phyloP scores from a whole-genome alignment of 176 grass and related monocot species.

The Calamus simplicifolius region DNA sequence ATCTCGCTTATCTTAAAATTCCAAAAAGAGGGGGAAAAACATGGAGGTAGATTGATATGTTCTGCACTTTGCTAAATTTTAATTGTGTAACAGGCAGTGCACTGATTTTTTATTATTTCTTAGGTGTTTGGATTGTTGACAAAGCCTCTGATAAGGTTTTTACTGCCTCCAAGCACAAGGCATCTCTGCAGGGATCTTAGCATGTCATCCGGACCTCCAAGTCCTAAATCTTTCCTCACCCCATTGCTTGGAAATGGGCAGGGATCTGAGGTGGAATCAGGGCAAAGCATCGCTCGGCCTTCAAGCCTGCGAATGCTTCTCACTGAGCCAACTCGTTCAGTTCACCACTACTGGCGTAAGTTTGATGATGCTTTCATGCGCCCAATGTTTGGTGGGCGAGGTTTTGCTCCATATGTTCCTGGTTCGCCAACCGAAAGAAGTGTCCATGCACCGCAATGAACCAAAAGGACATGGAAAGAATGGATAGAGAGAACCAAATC shows the following conservation, averaged over 20 bases:
- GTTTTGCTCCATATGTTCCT: constrained; percentile 61
- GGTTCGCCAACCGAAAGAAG: constrained; percentile 56
- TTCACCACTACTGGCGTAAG: constrained; percentile 85
- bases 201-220: constrained; percentile 46
- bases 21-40: too few relatives aligned
- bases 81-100: too few relatives aligned
- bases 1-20: too few relatives aligned
- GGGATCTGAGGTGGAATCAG: constrained; percentile 24
- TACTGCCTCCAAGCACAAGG: constrained; percentile 32
- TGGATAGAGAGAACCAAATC: too few relatives aligned
- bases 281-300: constrained; percentile 31
- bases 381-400: constrained; percentile 69
- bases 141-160: constrained; percentile 59
- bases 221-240: constrained; percentile 69
- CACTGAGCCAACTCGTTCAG: constrained; percentile 40
- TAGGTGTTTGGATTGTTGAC: constrained; percentile 93
- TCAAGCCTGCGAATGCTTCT: constrained; percentile 63
- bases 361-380: constrained; percentile 81
- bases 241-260: constrained; percentile 21
- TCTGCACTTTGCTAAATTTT: too few relatives aligned
- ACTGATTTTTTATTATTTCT: neutral
- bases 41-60: too few relatives aligned
- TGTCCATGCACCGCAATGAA: constrained; percentile 19
- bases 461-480: neutral
- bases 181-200: constrained; percentile 45